Conservation (phyloP, 805 yeast genomes). For the Schizosaccharomyces pombe region DNA sequence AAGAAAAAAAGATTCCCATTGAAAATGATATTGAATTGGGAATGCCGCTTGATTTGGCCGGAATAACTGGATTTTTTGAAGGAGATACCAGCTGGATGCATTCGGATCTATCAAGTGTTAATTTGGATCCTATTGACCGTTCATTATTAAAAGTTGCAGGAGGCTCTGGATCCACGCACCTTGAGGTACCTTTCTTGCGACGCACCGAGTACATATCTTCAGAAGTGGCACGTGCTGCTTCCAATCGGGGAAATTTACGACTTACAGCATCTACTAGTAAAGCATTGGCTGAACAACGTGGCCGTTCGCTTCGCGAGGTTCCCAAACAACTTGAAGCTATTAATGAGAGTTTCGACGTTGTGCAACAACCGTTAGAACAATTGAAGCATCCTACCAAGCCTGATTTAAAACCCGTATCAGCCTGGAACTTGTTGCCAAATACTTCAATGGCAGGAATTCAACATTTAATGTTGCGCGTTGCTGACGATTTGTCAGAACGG, state of each 20-base stretch:
- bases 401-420: slow-evolving; percentile 43
- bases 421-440: slow-evolving; percentile 75
- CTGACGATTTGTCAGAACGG: slow-evolving; percentile 15
- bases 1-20: slow-evolving; percentile 44
- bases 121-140: slow-evolving; percentile 39
- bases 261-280: slow-evolving; percentile 10
- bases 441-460: slow-evolving; percentile 70
- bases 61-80: slow-evolving; percentile 45
- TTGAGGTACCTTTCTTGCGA: slow-evolving; percentile 43
- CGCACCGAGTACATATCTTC: slow-evolving; percentile 82
- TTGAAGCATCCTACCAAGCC: slow-evolving; percentile 63
- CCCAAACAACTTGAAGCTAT: slow-evolving; percentile 42
- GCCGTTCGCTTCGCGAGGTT: slow-evolving; percentile 22
- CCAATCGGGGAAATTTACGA: slow-evolving; percentile 10
- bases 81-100: slow-evolving; percentile 26
- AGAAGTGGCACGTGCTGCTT: slow-evolving; percentile 20
- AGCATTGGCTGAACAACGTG: slow-evolving; percentile 13
- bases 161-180: not conserved
- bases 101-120: slow-evolving; percentile 9
- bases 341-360: slow-evolving; percentile 53
- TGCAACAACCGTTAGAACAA: slow-evolving; percentile 21
- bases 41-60: slow-evolving; percentile 48
- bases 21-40: slow-evolving; percentile 33
- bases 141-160: slow-evolving; percentile 2
- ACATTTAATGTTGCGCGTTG: slow-evolving; percentile 38